Conservation (phyloP, 768 basidiomycete species). For the Hirschioporus abietinus region DNA sequence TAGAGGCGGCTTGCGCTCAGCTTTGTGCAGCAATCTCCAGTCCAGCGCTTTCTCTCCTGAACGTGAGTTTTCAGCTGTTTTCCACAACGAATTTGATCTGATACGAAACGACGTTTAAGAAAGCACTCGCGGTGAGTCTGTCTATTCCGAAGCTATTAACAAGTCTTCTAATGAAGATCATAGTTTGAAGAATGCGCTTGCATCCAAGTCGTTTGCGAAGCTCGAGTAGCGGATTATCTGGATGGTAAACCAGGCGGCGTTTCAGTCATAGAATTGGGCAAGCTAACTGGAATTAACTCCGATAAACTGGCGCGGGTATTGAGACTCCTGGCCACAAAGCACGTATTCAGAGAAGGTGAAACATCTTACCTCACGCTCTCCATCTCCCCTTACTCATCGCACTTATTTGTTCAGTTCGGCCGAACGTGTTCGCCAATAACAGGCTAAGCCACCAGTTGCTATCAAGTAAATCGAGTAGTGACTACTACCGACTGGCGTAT, state of each 20-base stretch:
- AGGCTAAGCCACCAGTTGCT: slow-evolving; percentile 31
- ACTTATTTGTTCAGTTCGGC: slow-evolving; percentile 21
- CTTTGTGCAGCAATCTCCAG: not conserved
- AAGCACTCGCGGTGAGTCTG: not conserved
- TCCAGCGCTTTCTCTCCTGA: not conserved
- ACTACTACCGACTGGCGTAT: slow-evolving; percentile 19
- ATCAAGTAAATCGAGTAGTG: slow-evolving; percentile 22
- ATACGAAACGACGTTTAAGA: not conserved
- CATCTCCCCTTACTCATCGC: not conserved
- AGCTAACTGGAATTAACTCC: slow-evolving; percentile 26
- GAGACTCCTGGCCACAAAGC: slow-evolving; percentile 34
- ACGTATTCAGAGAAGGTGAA: slow-evolving; percentile 36
- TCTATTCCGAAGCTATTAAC: not conserved
- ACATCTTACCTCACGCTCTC: not conserved
- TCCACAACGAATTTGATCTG: not conserved
- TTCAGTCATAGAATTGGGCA: slow-evolving; percentile 27
- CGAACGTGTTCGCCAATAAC: slow-evolving; percentile 37
- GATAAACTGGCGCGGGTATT: slow-evolving; percentile 35
- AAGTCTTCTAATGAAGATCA: not conserved
- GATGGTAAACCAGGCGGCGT: slow-evolving; percentile 30
- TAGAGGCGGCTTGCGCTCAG: not conserved
- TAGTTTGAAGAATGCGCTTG: slow-evolving; percentile 19
- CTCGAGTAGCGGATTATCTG: slow-evolving; percentile 35
- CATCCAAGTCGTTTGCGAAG: slow-evolving; percentile 28
- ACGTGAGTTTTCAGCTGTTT: not conserved